Evolutionary conservation across 345 rosid species (phyloP), one percentile per base, ranked within the genome.

Genomic region (Syzygium jambos): DNA sequence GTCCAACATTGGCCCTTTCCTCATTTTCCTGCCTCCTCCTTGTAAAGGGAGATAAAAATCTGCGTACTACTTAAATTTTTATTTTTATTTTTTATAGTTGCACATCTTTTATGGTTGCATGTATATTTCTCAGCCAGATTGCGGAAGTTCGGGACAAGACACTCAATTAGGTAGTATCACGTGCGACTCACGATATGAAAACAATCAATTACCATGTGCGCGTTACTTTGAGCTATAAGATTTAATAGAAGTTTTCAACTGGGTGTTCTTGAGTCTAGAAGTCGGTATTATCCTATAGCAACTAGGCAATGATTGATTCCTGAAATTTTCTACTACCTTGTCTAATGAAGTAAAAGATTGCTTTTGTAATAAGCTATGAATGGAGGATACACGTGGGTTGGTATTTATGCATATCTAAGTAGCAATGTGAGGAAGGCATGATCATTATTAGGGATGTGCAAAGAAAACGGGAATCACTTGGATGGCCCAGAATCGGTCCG

Each of bases 141-240:
- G 49, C 17, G 80, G 27, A 73, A 34, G 22, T 73, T 25, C 12
- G 14, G 11, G 11, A 38, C 49, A 73, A 73, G 49, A 38, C 82
- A 4, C 63, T 56, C 27, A 2, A 23, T 56, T 56, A 9, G n/a
- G n/a, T 23, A 56, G 10, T 23, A 56, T 73, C 49, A 19, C 27
- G 10, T 43, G 49, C 2, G 13, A 73, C 82, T 19, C 2, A 5
- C 49, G 11, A 19, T 73, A 34, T 38, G 25, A 73, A 73, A 73
- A 22, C 8, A 8, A 73, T 34, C 0, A 73, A 73, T 3, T 17
- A 73, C 13, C 0, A 3, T 1, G 46, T 1, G 6, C 78, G 4
- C 11, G 22, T 30, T 65, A 16, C 19, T 65, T 65, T 19, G 13
- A 73, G 46, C 80, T 34, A 17, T 34, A 38, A 68, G 11, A 17